Evolutionary conservation across 495 filamentous ascomycete genomes (phyloP).

Genomic region (Stereocaulon alpinum): DNA sequence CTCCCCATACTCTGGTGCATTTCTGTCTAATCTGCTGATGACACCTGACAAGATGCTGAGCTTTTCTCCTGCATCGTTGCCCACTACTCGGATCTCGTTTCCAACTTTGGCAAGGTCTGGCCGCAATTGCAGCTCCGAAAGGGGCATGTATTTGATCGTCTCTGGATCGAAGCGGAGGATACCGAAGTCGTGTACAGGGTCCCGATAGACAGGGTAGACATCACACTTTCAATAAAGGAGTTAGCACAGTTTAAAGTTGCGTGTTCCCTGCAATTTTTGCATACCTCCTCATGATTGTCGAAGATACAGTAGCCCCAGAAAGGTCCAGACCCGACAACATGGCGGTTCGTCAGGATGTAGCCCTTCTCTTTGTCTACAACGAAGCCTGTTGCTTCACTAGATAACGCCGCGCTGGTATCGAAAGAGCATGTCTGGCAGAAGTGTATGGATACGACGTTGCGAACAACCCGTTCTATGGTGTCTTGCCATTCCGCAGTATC

Average conservation of each 20-base stretch:
- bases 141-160: conserved; percentile 90
- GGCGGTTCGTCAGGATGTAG: conserved; percentile 81
- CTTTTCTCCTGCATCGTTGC: conserved; percentile 98
- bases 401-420: conserved; percentile 86
- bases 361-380: conserved; percentile 93
- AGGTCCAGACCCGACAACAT: conserved; percentile 92
- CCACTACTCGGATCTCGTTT: conserved; percentile 88
- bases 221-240: conserved; percentile 53
- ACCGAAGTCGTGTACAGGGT: conserved; percentile 97
- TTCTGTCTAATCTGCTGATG: conserved; percentile 89
- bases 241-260: conserved; percentile 15
- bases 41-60: conserved; percentile 96
- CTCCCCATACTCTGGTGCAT: conserved; percentile 95
- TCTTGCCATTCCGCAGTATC: conserved; percentile 96
- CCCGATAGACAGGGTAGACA: conserved; percentile 94
- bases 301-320: conserved; percentile 98
- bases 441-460: conserved; percentile 90
- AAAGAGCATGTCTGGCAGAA: conserved; percentile 99
- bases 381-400: conserved; percentile 93
- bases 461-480: conserved; percentile 86
- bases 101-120: conserved; percentile 89
- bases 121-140: conserved; percentile 66
- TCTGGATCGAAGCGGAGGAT: conserved; percentile 92
- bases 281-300: conserved; percentile 88
- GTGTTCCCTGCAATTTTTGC: conserved; percentile 11